Conservation (phyloP, 116 monocot genomes). For the Posidonia oceanica region DNA sequence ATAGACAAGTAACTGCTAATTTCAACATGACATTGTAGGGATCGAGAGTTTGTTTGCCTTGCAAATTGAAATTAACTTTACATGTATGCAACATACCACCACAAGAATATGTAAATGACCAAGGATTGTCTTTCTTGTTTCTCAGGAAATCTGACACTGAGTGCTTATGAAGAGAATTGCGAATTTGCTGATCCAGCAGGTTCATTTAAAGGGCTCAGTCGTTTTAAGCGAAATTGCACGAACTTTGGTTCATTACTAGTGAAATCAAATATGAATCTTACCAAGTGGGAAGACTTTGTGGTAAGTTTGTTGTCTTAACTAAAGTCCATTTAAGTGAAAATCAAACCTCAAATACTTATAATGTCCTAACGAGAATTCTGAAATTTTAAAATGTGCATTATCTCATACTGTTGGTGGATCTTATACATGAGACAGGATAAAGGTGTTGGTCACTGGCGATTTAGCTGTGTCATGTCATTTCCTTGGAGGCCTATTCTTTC, state of each 20-base stretch:
- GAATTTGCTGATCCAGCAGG: constrained; percentile 99
- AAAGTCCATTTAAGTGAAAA: neutral
- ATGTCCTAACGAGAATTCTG: neutral
- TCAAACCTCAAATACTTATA: neutral
- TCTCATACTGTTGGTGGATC: neutral
- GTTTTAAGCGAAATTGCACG: constrained; percentile 80
- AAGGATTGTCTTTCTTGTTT: neutral
- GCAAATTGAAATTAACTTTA: too few species aligned
- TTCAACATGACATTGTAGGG: too few species aligned
- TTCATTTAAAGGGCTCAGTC: constrained; percentile 74
- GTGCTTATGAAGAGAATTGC: constrained; percentile 81
- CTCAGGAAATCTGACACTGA: constrained; percentile 62
- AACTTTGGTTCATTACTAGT: constrained; percentile 80
- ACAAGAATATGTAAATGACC: too few species aligned
- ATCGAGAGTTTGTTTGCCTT: too few species aligned
- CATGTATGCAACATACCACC: too few species aligned
- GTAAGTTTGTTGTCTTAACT: constrained; percentile 15
- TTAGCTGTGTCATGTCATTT: constrained; percentile 85
- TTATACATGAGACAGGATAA: constrained; percentile 45
- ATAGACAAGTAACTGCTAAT: too few species aligned
- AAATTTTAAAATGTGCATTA: neutral
- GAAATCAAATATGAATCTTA: constrained; percentile 89
- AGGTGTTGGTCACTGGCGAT: constrained; percentile 88
- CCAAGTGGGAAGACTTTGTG: constrained; percentile 85
- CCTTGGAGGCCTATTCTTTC: constrained; percentile 99